phyloP scores from a whole-genome alignment of 2,329 filamentous ascomycete genomes.

The Fusarium metavorans region DNA sequence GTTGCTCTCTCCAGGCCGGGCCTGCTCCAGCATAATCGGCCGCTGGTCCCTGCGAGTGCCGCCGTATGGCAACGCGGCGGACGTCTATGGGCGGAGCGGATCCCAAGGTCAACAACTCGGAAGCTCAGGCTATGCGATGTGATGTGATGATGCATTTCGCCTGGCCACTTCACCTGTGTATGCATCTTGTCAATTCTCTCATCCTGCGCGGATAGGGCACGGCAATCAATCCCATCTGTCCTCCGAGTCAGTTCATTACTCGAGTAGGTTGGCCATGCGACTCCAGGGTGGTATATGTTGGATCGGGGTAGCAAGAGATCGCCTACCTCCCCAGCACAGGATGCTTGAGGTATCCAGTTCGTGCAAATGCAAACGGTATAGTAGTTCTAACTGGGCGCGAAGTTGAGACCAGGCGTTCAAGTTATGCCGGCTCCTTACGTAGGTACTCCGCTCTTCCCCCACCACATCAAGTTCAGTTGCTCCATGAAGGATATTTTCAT shows the following conservation, averaged over 20 bases:
- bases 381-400: neutral
- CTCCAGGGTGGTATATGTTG: neutral
- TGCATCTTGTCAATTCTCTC: conserved; percentile 13
- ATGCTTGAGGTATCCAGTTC: conserved; percentile 6
- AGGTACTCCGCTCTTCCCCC: neutral
- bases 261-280: conserved; percentile 20
- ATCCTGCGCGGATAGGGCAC: conserved; percentile 38
- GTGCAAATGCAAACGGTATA: conserved; percentile 5
- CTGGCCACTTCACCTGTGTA: conserved; percentile 33
- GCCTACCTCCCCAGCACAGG: neutral
- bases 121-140: conserved; percentile 41
- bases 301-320: conserved; percentile 1
- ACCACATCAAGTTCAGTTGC: neutral
- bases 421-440: neutral
- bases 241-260: conserved; percentile 25
- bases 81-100: conserved; percentile 38
- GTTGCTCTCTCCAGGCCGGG: conserved; percentile 29
- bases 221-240: conserved; percentile 28
- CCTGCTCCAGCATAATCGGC: conserved; percentile 37
- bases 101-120: conserved; percentile 38
- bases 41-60: conserved; percentile 30
- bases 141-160: conserved; percentile 43
- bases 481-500: conserved; percentile 7
- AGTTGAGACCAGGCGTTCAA: conserved; percentile 4
- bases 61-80: conserved; percentile 40